Base-by-base conservation (phyloP, 768 basidiomycete species). In the Pluteus cervinus region DNA sequence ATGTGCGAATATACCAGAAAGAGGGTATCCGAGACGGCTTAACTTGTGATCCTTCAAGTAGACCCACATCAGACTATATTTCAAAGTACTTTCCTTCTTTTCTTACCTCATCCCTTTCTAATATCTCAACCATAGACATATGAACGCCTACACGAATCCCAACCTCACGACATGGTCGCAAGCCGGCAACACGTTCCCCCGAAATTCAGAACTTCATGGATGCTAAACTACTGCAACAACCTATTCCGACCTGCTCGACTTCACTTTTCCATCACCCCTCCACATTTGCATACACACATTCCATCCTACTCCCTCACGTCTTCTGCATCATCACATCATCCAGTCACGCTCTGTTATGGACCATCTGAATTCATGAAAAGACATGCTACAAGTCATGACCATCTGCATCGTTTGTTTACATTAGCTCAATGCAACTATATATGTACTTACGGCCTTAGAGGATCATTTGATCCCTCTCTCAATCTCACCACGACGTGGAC, bases 1-100 rank as follows among this genome's bases (percentile, higher is more conserved):
- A 96, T 49, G 74, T 99, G 16, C 79, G 90, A 24, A 72, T 93
- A 36, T 89, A 90, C 48, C 92, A 96, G 62, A 76, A 82, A 24
- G 54, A 76, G 15, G 90, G 82, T 7, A 54, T 75, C n/a, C 61
- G 75, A 46, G 67, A 81, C 38, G 81, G 75, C 7, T 49, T 89
- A 24, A 81, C 83, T 1, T 99, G 94, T 57, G 71, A 88, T 55
- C 94, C 94, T 7, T 62, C 76, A 2, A 69, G 66, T 32, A 66
- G 74, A 40, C 94, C 94, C 0, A 99, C 94, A 2, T 55, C 76
- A 12, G 62, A 79, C 40, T 99, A 98, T 53, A 89, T 89, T 46
- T 62, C 72, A 25, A 65, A 59, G 86, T 81, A 48, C 24, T 69
- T 54, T 32, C 22, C 28, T 33, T 28, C 38, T 18, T 28, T 21